Base-by-base conservation (phyloP, 2,329 filamentous ascomycete genomes). In the Colletotrichum spaethianum region DNA sequence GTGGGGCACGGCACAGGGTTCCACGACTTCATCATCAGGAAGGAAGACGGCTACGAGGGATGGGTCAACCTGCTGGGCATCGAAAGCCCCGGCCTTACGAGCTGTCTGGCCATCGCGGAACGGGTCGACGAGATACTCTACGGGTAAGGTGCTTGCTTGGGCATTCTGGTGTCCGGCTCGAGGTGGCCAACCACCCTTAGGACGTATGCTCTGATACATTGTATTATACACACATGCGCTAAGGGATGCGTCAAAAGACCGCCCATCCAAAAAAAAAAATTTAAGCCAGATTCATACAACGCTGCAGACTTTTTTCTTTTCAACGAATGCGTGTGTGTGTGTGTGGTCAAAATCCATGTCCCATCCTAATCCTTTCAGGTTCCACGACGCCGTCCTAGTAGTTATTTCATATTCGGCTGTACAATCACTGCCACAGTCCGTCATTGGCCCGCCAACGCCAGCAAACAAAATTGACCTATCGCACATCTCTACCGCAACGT, bases 11-110 rank as follows among this genome's bases (percentile, higher is more conserved):
- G 89, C 26, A 89, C 89, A 74, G 91, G 89, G 0, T 97, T 97
- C 78, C 87, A 93, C 73, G 96, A 99, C 80, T 98, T 99, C 79
- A 86, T 94, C 20, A 92, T 99, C 56, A 82, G 87, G 73, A 90
- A 88, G 76, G 95, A 98, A 82, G 89, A 94, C 1, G 95, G 93
- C 0, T 95, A 90, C 77, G 83, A 89, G 2, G 95, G 94, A 2
- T 98, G 96, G 88, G 88, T 98, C 11, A 98, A 98, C 84, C 80
- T 98, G 75, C 79, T 98, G 76, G 96, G 95, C 0, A 98, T 98
- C 76, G 96, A 98, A 85, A 97, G 94, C 81, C 96, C 96, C 0
- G 96, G 96, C 5, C 83, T 98, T 81, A 98, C 96, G 57, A 96
- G 94, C 80, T 91, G 89, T 76, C 83, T 98, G 83, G 95, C 95